Percentiles rank a stretch among this genome's conserved stretches.
These are phyloP conservation scores for Pseudogymnoascus sp. DNA, from an alignment of 2,329 filamentous ascomycete genomes.

Conservation along the genomic window DNA sequence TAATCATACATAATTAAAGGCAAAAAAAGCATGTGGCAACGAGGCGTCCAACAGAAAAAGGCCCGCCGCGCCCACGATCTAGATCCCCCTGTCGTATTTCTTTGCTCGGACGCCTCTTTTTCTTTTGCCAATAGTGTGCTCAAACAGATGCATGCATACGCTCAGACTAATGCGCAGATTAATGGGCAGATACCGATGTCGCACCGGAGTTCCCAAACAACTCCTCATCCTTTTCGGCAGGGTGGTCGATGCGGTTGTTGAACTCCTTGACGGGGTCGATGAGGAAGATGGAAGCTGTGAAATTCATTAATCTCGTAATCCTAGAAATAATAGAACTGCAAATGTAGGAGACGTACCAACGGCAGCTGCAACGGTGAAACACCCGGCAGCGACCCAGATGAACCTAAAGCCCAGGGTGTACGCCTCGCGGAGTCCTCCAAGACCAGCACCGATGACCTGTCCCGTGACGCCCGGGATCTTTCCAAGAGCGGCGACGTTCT, in stretches of 20 bases:
- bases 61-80: neutral
- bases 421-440: slow-evolving; percentile 22
- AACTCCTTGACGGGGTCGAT: slow-evolving; percentile 30
- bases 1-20: neutral
- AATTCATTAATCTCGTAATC: slow-evolving; percentile 16
- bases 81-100: neutral
- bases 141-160: neutral
- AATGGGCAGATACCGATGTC: neutral
- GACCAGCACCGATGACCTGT: slow-evolving; percentile 24
- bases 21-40: neutral
- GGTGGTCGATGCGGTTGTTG: slow-evolving; percentile 32
- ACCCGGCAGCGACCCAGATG: slow-evolving; percentile 28
- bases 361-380: slow-evolving; percentile 21
- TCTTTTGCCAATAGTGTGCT: neutral
- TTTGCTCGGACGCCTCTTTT: neutral
- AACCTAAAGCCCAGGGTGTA: slow-evolving; percentile 26
- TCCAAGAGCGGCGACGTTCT: slow-evolving; percentile 23
- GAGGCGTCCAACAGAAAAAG: neutral
- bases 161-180: neutral
- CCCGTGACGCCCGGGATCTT: slow-evolving; percentile 25
- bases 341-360: neutral
- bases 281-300: slow-evolving; percentile 22
- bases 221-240: slow-evolving; percentile 28
- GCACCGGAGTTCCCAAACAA: slow-evolving; percentile 12
- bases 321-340: neutral